Evolutionary conservation across 1,284 basidiomycete species (phyloP).

Genomic region (Rhodotorula sp.): DNA sequence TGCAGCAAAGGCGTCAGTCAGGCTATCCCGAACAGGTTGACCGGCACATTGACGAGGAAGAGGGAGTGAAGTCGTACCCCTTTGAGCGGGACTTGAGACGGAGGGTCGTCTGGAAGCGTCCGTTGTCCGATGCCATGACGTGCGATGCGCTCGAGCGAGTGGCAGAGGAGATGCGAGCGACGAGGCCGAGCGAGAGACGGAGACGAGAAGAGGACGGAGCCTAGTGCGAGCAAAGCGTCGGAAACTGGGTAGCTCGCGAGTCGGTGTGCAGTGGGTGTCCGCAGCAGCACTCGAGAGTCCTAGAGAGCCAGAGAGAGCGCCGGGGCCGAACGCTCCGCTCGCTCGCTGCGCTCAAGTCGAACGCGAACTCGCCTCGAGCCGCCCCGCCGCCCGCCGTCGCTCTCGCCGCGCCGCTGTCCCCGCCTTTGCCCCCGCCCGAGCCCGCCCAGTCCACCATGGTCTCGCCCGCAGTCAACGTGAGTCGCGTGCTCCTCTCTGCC

Average conservation of each 20-base stretch:
- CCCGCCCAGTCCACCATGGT: not conserved
- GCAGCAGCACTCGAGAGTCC: too few species aligned
- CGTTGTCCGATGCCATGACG: conserved; percentile 12
- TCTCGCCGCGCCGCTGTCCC: not conserved
- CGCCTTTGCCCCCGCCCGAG: not conserved
- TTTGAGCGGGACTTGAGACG: conserved; percentile 22
- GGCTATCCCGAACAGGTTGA: too few species aligned
- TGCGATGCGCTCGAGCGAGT: not conserved
- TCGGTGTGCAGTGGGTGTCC: too few species aligned
- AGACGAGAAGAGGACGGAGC: not conserved
- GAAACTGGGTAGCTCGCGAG: not conserved
- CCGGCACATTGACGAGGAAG: not conserved
- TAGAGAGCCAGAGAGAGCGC: too few species aligned
- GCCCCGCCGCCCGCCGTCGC: not conserved
- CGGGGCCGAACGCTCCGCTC: too few species aligned
- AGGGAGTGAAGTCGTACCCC: conserved; percentile 4
- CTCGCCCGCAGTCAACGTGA: conserved; percentile 31
- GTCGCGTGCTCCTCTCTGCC: not conserved
- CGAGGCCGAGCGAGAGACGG: not conserved
- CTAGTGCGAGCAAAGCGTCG: not conserved
- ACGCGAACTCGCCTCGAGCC: too few species aligned
- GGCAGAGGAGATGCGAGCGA: not conserved
- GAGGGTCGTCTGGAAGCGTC: conserved; percentile 29
- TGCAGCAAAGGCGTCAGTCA: not conserved
- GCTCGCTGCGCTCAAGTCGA: too few species aligned